Evolutionary conservation across 208 protist genomes (phyloP), one percentile per base, ranked within the genome.

Genomic region (Naegleria gruberi): DNA sequence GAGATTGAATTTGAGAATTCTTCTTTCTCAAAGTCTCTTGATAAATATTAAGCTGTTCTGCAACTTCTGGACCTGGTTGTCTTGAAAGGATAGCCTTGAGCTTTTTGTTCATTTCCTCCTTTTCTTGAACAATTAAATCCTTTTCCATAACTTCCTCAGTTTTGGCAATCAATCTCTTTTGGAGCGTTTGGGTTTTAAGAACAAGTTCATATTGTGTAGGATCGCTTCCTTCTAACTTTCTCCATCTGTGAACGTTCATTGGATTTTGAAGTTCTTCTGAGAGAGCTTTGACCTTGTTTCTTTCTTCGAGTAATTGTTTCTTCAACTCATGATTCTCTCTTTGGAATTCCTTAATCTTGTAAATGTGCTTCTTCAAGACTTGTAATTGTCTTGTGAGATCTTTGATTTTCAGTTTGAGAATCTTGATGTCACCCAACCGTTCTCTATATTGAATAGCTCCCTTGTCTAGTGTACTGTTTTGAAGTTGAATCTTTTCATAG

Each of bases 231-330:
- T 99, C 97, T 19, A 99, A 92, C 82, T 96, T 96, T 47, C 98
- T 94, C 98, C 98, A 99, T 84, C 98, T 93, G 93, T 99, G 98
- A 37, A 99, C 95, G 93, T 99, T 99, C 91, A 98, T 97, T 30
- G 98, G 98, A 51, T 97, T 98, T 92, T 98, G 93, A 2, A 99
- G 93, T 93, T 99, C 98, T 89, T 99, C 97, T 0, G 94, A 94
- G 34, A 99, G 93, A 12, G 98, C 98, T 40, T 97, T 96, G 37
- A 96, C 95, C 23, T 97, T 97, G 19, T 93, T 95, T 23, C 94
- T 93, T 91, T 98, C 96, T 65, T 95, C 92, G 74, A 98, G 92
- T 41, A 99, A 94, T 89, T 97, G 94, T 47, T 95, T 94, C 91
- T 98, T 93, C n/a, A 98, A 92, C 57, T 91, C 91, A 83, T 95